Percentiles rank a stretch among this genome's conserved stretches.
Evolutionary conservation across 768 basidiomycete species (phyloP).

Genomic region (Lactarius psammicola): DNA sequence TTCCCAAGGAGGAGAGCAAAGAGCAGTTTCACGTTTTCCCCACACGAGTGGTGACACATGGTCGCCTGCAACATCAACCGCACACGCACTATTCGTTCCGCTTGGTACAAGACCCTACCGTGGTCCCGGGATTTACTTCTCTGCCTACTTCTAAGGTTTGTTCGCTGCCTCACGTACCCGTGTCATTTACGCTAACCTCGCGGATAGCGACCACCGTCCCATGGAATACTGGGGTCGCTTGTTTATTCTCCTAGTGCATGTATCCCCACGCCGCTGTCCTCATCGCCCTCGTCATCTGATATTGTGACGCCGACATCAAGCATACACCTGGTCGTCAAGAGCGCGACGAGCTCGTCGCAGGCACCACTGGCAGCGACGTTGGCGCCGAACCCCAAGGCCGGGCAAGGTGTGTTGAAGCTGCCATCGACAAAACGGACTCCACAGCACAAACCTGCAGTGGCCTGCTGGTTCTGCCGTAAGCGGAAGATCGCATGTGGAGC

Average conservation of each 20-base stretch:
- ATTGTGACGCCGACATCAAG: constrained; percentile 20
- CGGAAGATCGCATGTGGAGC: constrained; percentile 47
- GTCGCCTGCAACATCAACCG: constrained; percentile 7
- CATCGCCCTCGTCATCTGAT: constrained; percentile 21
- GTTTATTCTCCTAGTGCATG: constrained; percentile 6
- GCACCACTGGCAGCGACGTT: not conserved
- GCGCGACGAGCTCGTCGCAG: not conserved
- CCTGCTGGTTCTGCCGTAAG: constrained; percentile 44
- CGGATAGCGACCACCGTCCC: constrained; percentile 14
- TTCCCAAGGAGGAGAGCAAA: no score
- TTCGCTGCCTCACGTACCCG: constrained; percentile 13
- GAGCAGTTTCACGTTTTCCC: no score
- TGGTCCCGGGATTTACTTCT: constrained; percentile 18
- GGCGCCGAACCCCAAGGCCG: constrained; percentile 19
- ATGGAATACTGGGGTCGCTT: constrained; percentile 7
- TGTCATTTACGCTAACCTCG: no score
- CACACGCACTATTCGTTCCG: constrained; percentile 11
- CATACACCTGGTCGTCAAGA: no score
- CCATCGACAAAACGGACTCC: constrained; percentile 20
- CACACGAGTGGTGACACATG: constrained; percentile 5
- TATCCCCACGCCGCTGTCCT: constrained; percentile 7
- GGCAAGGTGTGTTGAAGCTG: constrained; percentile 23
- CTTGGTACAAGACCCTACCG: constrained; percentile 23
- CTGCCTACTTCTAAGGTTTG: constrained; percentile 17
- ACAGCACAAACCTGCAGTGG: constrained; percentile 32